Evolutionary conservation across 306 rosid genomes (phyloP).

Genomic region (Phaseolus lunatus): DNA sequence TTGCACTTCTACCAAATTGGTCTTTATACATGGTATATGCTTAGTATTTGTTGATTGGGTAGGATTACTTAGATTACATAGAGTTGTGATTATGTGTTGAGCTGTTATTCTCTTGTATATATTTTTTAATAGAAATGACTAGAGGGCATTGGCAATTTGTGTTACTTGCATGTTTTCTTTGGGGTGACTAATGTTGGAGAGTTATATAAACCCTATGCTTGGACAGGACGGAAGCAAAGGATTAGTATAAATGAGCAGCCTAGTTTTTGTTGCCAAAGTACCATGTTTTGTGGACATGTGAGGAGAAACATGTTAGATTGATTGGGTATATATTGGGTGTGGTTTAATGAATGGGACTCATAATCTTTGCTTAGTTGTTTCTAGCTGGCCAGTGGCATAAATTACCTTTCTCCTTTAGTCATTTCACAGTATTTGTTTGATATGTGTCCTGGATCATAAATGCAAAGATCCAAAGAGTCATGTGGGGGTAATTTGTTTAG

Average conservation of each 20-base stretch:
- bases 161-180: too few relatives aligned
- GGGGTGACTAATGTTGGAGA: too few relatives aligned
- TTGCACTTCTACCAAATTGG: too few relatives aligned
- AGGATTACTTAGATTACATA: too few relatives aligned
- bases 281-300: constrained; percentile 54
- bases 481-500: constrained; percentile 57
- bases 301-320: constrained; percentile 31
- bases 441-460: constrained; percentile 48
- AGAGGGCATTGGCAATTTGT: too few relatives aligned
- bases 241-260: constrained; percentile 47
- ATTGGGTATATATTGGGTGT: constrained; percentile 53
- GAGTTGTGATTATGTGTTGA: too few relatives aligned
- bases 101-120: too few relatives aligned
- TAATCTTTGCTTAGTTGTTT: constrained; percentile 74
- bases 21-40: too few relatives aligned
- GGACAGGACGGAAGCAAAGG: too few relatives aligned
- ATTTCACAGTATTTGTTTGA: constrained; percentile 42
- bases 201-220: too few relatives aligned
- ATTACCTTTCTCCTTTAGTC: constrained; percentile 42
- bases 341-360: constrained; percentile 45
- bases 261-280: constrained; percentile 49
- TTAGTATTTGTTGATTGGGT: too few relatives aligned
- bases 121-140: too few relatives aligned
- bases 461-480: constrained; percentile 52
- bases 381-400: constrained; percentile 71